Base-by-base conservation (phyloP, 805 yeast species). In the Maudiozyma bulderi region DNA sequence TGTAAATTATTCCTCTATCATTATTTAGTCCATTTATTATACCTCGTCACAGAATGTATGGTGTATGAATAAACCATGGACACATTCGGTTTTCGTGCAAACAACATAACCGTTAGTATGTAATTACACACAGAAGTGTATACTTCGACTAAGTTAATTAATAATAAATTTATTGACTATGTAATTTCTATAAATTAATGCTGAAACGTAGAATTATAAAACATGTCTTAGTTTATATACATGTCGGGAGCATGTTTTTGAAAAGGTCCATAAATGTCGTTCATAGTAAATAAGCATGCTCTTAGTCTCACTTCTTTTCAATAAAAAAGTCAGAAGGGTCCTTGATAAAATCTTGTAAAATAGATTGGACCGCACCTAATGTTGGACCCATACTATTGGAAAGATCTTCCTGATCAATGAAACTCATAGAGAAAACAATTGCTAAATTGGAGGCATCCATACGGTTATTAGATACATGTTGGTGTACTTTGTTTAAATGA, bases 391-490 rank as follows among this genome's bases (percentile, higher is more conserved):
- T 76, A 43, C 73, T 69, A 14, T 58, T 58, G 13, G 72, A 72
- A 34, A 71, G 55, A 51, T 67, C 69, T 38, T 70, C 75, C 55
- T 70, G 73, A 54, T 70, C 66, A 54, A 79, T 64, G 55, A 78
- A 76, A 65, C 82, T 77, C 81, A 80, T 80, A 5, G 83, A 74
- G 58, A 91, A 84, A 6, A 91, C 96, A 48, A 95, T 91, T 5
- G 96, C 95, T 59, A 91, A 69, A 61, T 91, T 91, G 1, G 88
- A 82, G 3, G 95, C 79, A 49, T 84, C 86, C 98, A 91, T 91
- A 62, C 82, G 82, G 68, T 91, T 91, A 44, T 68, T 69, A 9
- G 77, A 81, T 43, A 82, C 81, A 59, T 80, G 81, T 50, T 75
- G 75, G 48, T 84, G 81, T 28, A 91, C 82, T 54, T 74, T 75